Base-by-base conservation (phyloP, 1,139 yeast species). In the Pichia sp. region DNA sequence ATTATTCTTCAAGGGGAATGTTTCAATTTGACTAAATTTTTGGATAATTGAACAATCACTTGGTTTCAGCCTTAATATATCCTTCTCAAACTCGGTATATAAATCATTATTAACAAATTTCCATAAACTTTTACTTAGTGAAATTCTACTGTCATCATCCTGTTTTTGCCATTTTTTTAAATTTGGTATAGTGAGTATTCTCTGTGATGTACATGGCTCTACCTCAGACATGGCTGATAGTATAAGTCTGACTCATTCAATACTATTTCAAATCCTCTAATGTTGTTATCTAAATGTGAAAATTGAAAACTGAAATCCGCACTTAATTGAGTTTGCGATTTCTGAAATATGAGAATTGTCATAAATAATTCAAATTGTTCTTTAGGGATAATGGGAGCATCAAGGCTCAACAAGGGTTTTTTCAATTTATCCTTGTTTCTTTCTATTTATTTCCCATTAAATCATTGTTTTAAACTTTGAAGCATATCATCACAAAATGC, bases 21-120 rank as follows among this genome's bases (percentile, higher is more conserved):
- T 63, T 27, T 68, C 67, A 11, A 74, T 66, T 44, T 61, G 53
- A 18, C 73, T 62, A 60, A 70, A 78, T 57, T 77, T 78, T 35
- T 80, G 72, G 26, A 76, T 68, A 32, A 78, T 64, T 2, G 81
- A 71, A 55, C 81, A 75, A 59, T 79, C 83, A 58, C 73, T 77
- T 7, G 82, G 78, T 56, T 78, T 80, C 15, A 68, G 49, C 3
- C 57, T 53, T 35, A 71, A 46, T 3, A 79, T 70, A 48, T 60
- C 65, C 47, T 66, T 56, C 51, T 79, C 83, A 40, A 67, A 63
- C 16, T 60, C 59, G 1, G 62, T 52, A 29, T 53, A 52, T 7
- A 56, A 38, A 27, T 57, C 60, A 46, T 55, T 43, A n/a, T 42
- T 35, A 34, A 45, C 51, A n/a, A 51, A 40, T 22, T 54, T 56